Evolutionary conservation across 495 filamentous ascomycete genomes (phyloP), one percentile per base, ranked within the genome.

Genomic region (Penicillium pulvis): DNA sequence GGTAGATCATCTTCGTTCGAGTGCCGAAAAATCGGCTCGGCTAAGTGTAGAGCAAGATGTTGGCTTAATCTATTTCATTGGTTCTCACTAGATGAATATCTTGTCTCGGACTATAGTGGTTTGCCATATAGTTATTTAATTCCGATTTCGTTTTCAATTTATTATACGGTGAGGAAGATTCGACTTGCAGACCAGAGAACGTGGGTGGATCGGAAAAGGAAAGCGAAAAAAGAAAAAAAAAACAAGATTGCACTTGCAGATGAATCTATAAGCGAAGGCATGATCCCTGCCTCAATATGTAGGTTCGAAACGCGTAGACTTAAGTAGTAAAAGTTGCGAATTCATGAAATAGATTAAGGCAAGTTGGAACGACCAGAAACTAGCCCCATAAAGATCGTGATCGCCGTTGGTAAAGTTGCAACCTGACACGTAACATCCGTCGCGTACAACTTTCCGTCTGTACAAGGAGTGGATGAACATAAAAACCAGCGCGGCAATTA

Each of bases 221-320:
- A 24, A 35, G 17, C 6, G 14, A 3, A 6, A 35, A 23, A 23
- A 35, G 2, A 23, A 2, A 23, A 23, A 23, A 23, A 23, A 17
- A 36, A 52, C 16, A 41, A 41, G 39, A 41, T 17, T 16, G 14
- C 12, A 36, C 33, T 36, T 36, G 50, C 33, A 52, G 31, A 17
- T 36, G 11, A 20, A 11, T 9, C 17, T 11, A 52, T 41, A 36
- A 24, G 50, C 50, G 50, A 39, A 41, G 33, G 6, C 19, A 26
- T 31, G 19, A 41, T 41, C 50, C 50, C 50, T 52, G 50, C 23
- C 43, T 51, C 20, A 28, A 17, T 28, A 24, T 42, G 42, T 11
- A 23, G 20, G 42, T 45, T 45, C 31, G n/a, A 33, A 6, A 33
- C 31, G 31, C 31, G 11, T 9, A 7, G 7, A 33, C 8, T 33